Evolutionary conservation across 768 basidiomycete genomes (phyloP).

Genomic region (Serendipita sp.): DNA sequence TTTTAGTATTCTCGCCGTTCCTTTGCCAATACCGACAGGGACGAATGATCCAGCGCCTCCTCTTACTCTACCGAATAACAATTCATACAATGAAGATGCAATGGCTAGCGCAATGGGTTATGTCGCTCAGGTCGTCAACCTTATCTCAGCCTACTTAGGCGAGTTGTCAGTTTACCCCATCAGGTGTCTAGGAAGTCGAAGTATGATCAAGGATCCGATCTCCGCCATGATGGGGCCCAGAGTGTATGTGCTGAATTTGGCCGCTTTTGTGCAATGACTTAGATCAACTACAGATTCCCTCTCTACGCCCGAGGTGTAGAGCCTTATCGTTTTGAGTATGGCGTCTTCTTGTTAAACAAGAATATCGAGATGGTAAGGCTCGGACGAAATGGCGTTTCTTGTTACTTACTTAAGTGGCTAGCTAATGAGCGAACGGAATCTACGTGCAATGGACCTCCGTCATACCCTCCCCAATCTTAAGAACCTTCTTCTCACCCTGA

Average conservation of each 20-base stretch:
- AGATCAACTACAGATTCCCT: slow-evolving; percentile 53
- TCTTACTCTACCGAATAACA: slow-evolving; percentile 43
- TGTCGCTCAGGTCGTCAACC: slow-evolving; percentile 71
- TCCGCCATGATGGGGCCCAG: slow-evolving; percentile 91
- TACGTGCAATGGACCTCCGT: slow-evolving; percentile 81
- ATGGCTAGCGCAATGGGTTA: slow-evolving; percentile 85
- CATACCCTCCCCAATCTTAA: slow-evolving; percentile 96
- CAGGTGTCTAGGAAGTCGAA: slow-evolving; percentile 78
- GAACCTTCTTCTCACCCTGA: slow-evolving; percentile 75
- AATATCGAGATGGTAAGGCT: slow-evolving; percentile 77
- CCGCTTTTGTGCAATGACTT: neutral
- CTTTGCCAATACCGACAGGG: slow-evolving; percentile 75
- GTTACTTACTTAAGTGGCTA: slow-evolving; percentile 19
- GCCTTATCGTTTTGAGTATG: slow-evolving; percentile 94
- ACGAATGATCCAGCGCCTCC: slow-evolving; percentile 74
- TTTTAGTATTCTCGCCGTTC: slow-evolving; percentile 70
- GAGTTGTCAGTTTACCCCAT: slow-evolving; percentile 74
- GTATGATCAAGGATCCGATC: slow-evolving; percentile 81
- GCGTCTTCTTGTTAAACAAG: slow-evolving; percentile 91
- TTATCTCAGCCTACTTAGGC: slow-evolving; percentile 64
- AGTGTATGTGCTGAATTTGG: slow-evolving; percentile 40
- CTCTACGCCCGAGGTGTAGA: slow-evolving; percentile 90
- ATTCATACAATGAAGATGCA: slow-evolving; percentile 65
- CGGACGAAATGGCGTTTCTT: neutral
- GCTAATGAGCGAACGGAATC: slow-evolving; percentile 83